Evolutionary conservation across 805 yeast genomes (phyloP).

Genomic region (Metschnikowia continentalis): DNA sequence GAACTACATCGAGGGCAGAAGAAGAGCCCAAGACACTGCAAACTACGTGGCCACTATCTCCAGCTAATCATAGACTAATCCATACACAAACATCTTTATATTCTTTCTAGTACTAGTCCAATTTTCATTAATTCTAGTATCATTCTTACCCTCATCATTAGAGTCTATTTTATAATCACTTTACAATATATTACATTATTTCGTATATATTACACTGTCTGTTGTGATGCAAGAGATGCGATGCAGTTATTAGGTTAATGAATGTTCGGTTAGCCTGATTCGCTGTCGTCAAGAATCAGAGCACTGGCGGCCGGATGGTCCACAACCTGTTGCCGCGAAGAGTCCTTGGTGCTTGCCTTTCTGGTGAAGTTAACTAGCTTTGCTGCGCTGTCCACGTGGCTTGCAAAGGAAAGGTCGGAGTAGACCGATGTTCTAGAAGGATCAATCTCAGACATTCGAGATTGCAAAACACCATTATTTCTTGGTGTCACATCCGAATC

Average conservation of each 20-base stretch:
- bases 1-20: slow-evolving; percentile 83
- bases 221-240: neutral
- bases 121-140: no score
- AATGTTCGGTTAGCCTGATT: slow-evolving; percentile 11
- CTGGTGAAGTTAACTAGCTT: slow-evolving; percentile 47
- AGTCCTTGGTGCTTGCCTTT: slow-evolving; percentile 39
- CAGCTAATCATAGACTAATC: neutral
- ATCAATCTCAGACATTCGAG: neutral
- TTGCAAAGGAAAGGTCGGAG: slow-evolving; percentile 9
- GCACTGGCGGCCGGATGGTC: slow-evolving; percentile 32
- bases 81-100: no score
- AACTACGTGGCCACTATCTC: slow-evolving; percentile 46
- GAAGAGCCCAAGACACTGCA: slow-evolving; percentile 84
- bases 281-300: slow-evolving; percentile 32
- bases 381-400: slow-evolving; percentile 22
- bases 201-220: neutral
- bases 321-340: slow-evolving; percentile 31
- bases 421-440: slow-evolving; percentile 11
- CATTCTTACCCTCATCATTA: neutral
- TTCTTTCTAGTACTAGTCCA: no score
- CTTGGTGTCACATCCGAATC: slow-evolving; percentile 6
- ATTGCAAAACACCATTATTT: slow-evolving; percentile 2
- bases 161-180: neutral
- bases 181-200: slow-evolving; percentile 2
- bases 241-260: neutral